These are phyloP conservation scores for Globisporangium solare DNA, from an alignment of 352 stramenopile species.

Conservation along the genomic window DNA sequence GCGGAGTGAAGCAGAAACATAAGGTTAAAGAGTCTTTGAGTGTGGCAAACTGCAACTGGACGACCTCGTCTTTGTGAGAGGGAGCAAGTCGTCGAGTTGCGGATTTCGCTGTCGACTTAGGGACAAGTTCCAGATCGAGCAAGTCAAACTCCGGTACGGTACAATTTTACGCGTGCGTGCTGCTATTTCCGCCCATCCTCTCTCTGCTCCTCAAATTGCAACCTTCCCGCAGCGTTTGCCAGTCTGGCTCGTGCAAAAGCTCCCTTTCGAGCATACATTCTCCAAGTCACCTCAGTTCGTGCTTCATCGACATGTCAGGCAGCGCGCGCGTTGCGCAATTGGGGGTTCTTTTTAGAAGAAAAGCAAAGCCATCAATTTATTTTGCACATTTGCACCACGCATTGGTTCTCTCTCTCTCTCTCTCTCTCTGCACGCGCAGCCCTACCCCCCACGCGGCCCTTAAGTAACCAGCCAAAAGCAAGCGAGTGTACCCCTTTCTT, in stretches of 20 bases:
- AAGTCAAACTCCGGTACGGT: neutral
- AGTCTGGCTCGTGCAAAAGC: constrained; percentile 1
- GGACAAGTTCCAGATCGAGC: neutral
- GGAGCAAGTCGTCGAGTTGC: neutral
- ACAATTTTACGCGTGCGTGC: neutral
- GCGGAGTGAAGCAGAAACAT: neutral
- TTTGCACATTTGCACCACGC: neutral
- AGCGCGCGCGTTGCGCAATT: neutral
- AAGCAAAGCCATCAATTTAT: neutral
- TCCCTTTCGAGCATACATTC: constrained; percentile 5
- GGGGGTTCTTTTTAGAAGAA: constrained; percentile 7
- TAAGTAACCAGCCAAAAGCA: constrained; percentile 3
- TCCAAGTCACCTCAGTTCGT: neutral
- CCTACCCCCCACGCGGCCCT: neutral
- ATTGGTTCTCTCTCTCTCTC: too few relatives aligned
- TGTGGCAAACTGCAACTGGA: neutral
- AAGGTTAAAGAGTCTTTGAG: neutral
- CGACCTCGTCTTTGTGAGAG: constrained; percentile 1
- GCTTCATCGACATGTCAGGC: neutral
- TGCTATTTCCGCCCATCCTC: constrained; percentile 1
- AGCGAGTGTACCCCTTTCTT: constrained; percentile 4
- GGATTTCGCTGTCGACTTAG: constrained; percentile 1
- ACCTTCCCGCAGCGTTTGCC: neutral
- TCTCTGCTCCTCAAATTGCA: neutral
- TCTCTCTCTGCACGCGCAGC: too few relatives aligned